These are phyloP conservation scores for Huntiella moniliformis DNA, from an alignment of 2,329 filamentous ascomycete genomes.

Conservation along the genomic window DNA sequence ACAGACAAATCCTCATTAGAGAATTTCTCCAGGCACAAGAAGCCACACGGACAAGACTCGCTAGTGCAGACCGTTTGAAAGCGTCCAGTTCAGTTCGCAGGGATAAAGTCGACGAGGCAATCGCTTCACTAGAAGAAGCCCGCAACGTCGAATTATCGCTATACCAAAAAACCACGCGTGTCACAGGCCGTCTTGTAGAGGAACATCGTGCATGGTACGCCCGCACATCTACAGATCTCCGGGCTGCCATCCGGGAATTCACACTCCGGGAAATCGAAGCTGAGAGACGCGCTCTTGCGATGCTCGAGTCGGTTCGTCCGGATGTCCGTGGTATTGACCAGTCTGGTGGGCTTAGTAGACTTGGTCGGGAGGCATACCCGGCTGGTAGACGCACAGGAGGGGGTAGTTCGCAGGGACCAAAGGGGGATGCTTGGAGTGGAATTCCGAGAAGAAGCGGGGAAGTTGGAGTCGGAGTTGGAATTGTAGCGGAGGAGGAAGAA, in stretches of 20 bases:
- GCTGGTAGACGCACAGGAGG: conserved; percentile 53
- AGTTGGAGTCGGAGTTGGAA: conserved; percentile 25
- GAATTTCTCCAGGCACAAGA: conserved; percentile 87
- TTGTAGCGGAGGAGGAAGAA: conserved; percentile 13
- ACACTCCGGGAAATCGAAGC: conserved; percentile 89
- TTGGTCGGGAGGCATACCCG: conserved; percentile 79
- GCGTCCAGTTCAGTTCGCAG: conserved; percentile 68
- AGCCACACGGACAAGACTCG: conserved; percentile 59
- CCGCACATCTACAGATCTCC: conserved; percentile 67
- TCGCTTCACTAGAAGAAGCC: conserved; percentile 74
- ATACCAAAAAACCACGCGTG: conserved; percentile 66
- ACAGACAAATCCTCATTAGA: conserved; percentile 86
- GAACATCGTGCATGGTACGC: conserved; percentile 86
- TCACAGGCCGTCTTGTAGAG: conserved; percentile 71
- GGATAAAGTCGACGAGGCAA: conserved; percentile 97
- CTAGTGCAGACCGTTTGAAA: conserved; percentile 76
- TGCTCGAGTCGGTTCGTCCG: conserved; percentile 80
- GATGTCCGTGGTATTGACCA: conserved; percentile 87
- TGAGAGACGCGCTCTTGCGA: conserved; percentile 75
- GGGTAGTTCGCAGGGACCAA: conserved; percentile 79
- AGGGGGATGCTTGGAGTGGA: conserved; percentile 96
- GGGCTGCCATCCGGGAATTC: conserved; percentile 73
- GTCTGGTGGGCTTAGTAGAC: conserved; percentile 70
- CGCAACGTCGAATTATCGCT: conserved; percentile 64
- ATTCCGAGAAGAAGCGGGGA: conserved; percentile 41